Evolutionary conservation across 1,139 yeast genomes (phyloP).

Genomic region (Debaryomycetaceae sp.): DNA sequence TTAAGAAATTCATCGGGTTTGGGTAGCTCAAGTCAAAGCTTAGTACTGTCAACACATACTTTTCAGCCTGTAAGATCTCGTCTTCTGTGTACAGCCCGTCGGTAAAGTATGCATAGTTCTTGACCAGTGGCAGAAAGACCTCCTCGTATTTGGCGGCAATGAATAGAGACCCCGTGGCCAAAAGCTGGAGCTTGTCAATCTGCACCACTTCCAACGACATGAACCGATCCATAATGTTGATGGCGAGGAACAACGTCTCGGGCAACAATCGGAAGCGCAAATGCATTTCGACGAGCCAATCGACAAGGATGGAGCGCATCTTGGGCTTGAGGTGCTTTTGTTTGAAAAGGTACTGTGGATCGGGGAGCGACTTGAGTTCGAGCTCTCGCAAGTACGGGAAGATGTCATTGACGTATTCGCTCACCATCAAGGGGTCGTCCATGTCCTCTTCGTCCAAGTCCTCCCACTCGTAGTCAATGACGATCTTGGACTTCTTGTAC

Average conservation of each 20-base stretch:
- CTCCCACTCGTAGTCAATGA: conserved; percentile 66
- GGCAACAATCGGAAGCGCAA: conserved; percentile 81
- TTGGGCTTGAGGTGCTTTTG: conserved; percentile 78
- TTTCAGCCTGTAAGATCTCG: conserved; percentile 85
- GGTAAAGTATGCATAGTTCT: conserved; percentile 83
- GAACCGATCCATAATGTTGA: conserved; percentile 88
- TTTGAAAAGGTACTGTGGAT: conserved; percentile 64
- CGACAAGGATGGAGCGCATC: conserved; percentile 86
- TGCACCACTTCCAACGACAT: conserved; percentile 77
- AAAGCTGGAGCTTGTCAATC: conserved; percentile 78
- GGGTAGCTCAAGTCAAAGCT: conserved; percentile 83
- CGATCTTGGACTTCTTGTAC: conserved; percentile 17
- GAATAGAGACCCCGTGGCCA: conserved; percentile 86
- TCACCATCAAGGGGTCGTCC: conserved; percentile 92
- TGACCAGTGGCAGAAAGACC: conserved; percentile 85
- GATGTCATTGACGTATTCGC: conserved; percentile 87
- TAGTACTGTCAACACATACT: conserved; percentile 69
- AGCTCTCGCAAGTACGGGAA: conserved; percentile 73
- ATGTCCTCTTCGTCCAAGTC: conserved; percentile 88
- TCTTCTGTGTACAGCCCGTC: conserved; percentile 82
- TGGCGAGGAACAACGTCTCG: conserved; percentile 84
- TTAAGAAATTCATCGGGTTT: conserved; percentile 88
- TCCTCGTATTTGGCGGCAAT: conserved; percentile 96
- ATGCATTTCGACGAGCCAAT: conserved; percentile 95
- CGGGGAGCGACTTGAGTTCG: conserved; percentile 76